These are phyloP conservation scores for Chlorophyllum brunneum DNA, from an alignment of 768 basidiomycete genomes.

Conservation along the genomic window DNA sequence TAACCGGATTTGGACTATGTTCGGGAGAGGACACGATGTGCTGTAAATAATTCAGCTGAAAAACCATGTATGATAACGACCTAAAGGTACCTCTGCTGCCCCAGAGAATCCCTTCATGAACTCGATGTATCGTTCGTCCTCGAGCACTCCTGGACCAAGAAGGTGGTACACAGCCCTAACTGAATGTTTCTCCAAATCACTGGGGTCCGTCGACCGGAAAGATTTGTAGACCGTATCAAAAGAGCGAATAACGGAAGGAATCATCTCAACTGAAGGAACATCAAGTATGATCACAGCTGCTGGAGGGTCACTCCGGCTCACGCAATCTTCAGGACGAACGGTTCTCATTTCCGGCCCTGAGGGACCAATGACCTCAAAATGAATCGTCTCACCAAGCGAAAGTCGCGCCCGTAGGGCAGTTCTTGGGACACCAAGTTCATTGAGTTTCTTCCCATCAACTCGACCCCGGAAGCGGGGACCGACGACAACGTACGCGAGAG, in stretches of 20 bases:
- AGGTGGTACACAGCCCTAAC: conserved; percentile 60
- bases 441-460: conserved; percentile 67
- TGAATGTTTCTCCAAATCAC: conserved; percentile 36
- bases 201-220: conserved; percentile 40
- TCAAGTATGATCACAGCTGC: conserved; percentile 65
- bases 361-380: conserved; percentile 41
- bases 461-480: conserved; percentile 58
- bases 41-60: conserved; percentile 32
- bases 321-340: conserved; percentile 57
- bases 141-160: conserved; percentile 65
- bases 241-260: conserved; percentile 44
- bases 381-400: conserved; percentile 62
- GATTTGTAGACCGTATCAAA: conserved; percentile 49
- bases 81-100: conserved; percentile 47
- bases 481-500: conserved; percentile 47
- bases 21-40: conserved; percentile 72
- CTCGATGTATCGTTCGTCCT: conserved; percentile 60
- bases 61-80: neutral
- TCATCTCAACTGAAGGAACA: conserved; percentile 58
- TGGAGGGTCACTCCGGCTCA: conserved; percentile 50
- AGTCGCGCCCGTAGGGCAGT: conserved; percentile 59
- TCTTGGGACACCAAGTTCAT: conserved; percentile 55
- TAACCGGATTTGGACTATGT: conserved; percentile 58
- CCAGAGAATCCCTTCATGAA: conserved; percentile 72
- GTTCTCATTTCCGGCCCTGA: conserved; percentile 37